Conservation (phyloP, 1,139 yeast species). For the Zygoascus hellenicus region DNA sequence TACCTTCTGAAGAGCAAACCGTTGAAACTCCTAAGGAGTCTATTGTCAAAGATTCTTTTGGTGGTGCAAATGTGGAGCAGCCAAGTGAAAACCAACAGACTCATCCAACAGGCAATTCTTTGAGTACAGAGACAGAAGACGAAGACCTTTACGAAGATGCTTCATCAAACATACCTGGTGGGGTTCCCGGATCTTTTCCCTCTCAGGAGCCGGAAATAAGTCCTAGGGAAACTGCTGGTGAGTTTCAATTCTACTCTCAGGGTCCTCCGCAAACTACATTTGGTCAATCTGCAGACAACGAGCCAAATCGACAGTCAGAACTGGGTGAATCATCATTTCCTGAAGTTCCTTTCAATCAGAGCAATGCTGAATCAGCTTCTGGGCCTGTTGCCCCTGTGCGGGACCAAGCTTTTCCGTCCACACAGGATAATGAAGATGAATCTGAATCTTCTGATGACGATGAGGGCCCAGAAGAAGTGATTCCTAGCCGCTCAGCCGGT, state of each 20-base stretch:
- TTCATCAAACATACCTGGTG: conserved; percentile 13
- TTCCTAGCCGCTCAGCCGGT: background rate
- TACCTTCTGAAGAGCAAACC: background rate
- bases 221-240: conserved; percentile 26
- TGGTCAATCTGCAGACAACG: too few species aligned
- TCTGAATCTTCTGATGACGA: conserved; percentile 35
- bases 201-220: too few species aligned
- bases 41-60: background rate
- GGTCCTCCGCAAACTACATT: too few species aligned
- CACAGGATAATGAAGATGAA: conserved; percentile 9
- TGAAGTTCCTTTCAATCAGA: too few species aligned
- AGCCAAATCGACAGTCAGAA: too few species aligned
- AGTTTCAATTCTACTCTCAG: too few species aligned
- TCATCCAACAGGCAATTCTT: background rate
- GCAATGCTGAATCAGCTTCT: too few species aligned
- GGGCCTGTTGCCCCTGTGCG: too few species aligned
- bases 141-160: conserved; percentile 9
- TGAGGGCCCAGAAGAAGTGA: conserved; percentile 35
- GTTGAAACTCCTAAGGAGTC: too few species aligned
- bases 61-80: background rate
- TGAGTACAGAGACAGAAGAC: conserved; percentile 13
- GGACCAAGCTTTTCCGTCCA: conserved; percentile 15
- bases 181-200: conserved; percentile 25
- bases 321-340: too few species aligned
- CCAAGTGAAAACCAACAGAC: background rate